Base-by-base conservation (phyloP, 768 basidiomycete genomes). In the Suillus spraguei region DNA sequence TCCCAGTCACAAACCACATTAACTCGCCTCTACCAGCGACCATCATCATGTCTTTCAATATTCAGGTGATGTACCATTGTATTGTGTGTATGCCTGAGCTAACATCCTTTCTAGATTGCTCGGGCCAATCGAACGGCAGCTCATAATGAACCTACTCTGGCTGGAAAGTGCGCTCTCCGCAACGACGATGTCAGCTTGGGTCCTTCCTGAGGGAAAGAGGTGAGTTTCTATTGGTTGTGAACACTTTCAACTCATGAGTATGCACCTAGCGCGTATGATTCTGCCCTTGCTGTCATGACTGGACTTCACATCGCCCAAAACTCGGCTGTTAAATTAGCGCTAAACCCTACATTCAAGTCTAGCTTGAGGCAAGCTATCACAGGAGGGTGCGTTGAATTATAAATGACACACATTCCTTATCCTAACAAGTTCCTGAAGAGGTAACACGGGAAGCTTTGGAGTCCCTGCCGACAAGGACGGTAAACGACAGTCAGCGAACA, bases 111-210 rank as follows among this genome's bases (percentile, higher is more conserved):
- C 63, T 62, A 95, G 94, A 60, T 79, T 97, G 32, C 77, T 97
- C 42, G 87, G 85, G 2, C 86, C 92, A 22, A 72, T 95, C 24
- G 91, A 95, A 70, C 82, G 93, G 61, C 95, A 97, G 71, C 79
- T 96, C 33, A 84, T 94, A 38, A 91, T 96, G 88, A 93, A 89
- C 72, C 72, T 95, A 60, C 80, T 97, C 9, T 97, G 95, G 95
- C 81, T 95, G 35, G 95, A 97, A 70, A 83, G 86, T 28, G 78
- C 88, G 5, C 87, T 94, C 58, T 79, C 85, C 1, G 75, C 80
- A n/a, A 79, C 82, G 17, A 90, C 87, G 0, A 88, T 94, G 87
- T 77, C 82, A 6, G 85, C 86, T 20, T 94, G 94, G 92, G 88
- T 94, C 28, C 81, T 85, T 36, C 84, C 83, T 14, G 91, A 92